Percentiles rank a stretch among this genome's conserved stretches.
These are phyloP conservation scores for Cryptosporidium canis DNA, from an alignment of 169 alveolate genomes.

Conservation along the genomic window DNA sequence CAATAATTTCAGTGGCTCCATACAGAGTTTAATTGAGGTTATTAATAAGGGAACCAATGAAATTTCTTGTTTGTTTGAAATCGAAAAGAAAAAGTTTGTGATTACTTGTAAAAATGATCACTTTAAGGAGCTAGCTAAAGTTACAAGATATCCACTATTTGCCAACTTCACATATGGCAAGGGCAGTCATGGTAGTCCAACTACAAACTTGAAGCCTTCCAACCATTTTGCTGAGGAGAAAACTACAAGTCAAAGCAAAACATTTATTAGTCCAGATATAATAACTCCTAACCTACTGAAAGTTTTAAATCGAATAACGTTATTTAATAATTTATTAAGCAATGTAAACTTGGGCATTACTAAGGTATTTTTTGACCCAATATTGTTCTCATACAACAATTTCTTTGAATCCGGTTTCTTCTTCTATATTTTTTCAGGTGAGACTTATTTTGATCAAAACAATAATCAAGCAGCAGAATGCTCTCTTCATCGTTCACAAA, in stretches of 20 bases:
- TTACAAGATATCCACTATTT: slow-evolving; percentile 20
- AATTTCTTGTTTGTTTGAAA: slow-evolving; percentile 20
- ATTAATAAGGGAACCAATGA: slow-evolving; percentile 31
- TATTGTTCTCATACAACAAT: slow-evolving; percentile 24
- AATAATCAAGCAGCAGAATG: neutral
- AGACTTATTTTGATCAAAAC: slow-evolving; percentile 8
- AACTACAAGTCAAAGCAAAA: slow-evolving; percentile 1
- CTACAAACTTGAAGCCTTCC: neutral
- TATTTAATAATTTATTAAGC: slow-evolving; percentile 10
- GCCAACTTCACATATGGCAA: neutral
- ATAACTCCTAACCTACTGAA: slow-evolving; percentile 50
- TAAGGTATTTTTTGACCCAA: slow-evolving; percentile 43
- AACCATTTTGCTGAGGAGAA: neutral
- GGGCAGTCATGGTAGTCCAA: neutral
- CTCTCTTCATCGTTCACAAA: neutral
- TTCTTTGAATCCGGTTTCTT: slow-evolving; percentile 68
- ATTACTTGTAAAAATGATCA: slow-evolving; percentile 22
- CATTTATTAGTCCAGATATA: neutral
- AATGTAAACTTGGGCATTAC: neutral
- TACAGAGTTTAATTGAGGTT: slow-evolving; percentile 16
- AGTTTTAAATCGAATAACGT: slow-evolving; percentile 16
- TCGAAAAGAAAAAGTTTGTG: slow-evolving; percentile 52
- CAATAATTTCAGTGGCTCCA: slow-evolving; percentile 19
- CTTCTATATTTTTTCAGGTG: slow-evolving; percentile 53
- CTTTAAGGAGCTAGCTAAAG: neutral